Conservation (phyloP, 2,329 filamentous ascomycete species). For the Emericellopsis atlantica region DNA sequence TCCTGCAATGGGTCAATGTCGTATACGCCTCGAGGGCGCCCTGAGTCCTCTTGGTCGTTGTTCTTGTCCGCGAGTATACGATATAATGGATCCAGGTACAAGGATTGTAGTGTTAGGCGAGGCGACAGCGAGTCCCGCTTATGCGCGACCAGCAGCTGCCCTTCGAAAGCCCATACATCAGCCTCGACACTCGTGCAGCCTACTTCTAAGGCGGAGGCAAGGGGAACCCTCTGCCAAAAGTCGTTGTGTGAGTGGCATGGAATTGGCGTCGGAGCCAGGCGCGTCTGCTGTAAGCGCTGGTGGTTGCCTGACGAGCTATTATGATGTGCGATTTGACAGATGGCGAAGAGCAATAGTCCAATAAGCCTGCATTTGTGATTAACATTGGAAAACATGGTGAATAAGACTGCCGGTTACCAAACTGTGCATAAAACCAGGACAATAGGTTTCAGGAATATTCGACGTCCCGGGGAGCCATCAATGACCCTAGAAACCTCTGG, state of each 20-base stretch:
- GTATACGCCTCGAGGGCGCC: slow-evolving; percentile 41
- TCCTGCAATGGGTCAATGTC: slow-evolving; percentile 36
- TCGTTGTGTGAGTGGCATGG: slow-evolving; percentile 59
- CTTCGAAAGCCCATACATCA: slow-evolving; percentile 51
- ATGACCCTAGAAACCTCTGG: too few species aligned
- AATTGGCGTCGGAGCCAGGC: slow-evolving; percentile 23
- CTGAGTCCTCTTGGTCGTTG: slow-evolving; percentile 22
- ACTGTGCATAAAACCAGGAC: too few species aligned
- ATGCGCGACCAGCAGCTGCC: slow-evolving; percentile 50
- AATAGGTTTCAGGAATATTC: too few species aligned
- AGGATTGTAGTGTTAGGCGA: slow-evolving; percentile 42
- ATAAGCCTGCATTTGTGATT: too few species aligned
- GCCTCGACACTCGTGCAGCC: slow-evolving; percentile 55
- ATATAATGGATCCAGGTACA: slow-evolving; percentile 55
- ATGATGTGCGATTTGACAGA: too few species aligned
- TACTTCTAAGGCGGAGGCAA: slow-evolving; percentile 47
- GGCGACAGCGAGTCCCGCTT: slow-evolving; percentile 36
- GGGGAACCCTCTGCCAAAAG: slow-evolving; percentile 51
- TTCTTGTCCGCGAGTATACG: slow-evolving; percentile 40
- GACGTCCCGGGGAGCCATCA: too few species aligned
- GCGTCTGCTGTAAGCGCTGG: too few species aligned
- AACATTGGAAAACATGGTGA: too few species aligned
- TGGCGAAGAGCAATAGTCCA: too few species aligned
- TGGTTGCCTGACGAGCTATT: too few species aligned
- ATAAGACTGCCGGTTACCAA: too few species aligned